Evolutionary conservation across 495 filamentous ascomycete species (phyloP).

Genomic region (Venustampulla echinocandica): DNA sequence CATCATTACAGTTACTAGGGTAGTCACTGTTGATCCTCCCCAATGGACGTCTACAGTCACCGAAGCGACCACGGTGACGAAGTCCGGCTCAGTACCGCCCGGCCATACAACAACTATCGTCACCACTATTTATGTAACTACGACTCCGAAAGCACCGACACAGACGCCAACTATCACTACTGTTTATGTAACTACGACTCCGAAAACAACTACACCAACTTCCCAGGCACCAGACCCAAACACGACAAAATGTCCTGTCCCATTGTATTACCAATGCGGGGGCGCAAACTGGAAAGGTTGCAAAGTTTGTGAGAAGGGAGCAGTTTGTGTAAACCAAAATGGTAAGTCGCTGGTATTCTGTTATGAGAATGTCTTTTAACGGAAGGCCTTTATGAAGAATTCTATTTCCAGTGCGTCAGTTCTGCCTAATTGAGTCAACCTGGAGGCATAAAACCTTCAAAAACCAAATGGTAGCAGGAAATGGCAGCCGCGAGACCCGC

Average conservation of each 20-base stretch:
- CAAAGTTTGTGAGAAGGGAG: not conserved
- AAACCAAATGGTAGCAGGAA: too few relatives aligned
- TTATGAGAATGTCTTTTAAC: too few relatives aligned
- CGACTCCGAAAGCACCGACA: not conserved
- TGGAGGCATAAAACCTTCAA: too few relatives aligned
- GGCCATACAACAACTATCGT: not conserved
- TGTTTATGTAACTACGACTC: not conserved
- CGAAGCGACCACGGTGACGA: not conserved
- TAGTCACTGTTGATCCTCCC: not conserved
- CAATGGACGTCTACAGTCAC: not conserved
- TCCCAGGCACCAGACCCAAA: slow-evolving; percentile 7
- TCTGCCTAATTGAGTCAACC: too few relatives aligned
- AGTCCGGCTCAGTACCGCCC: not conserved
- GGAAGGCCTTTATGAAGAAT: too few relatives aligned
- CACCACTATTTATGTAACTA: not conserved
- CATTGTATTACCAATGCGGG: not conserved
- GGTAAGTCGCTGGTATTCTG: too few relatives aligned
- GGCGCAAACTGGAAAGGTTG: not conserved
- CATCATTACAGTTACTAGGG: not conserved
- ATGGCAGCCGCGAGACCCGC: too few relatives aligned
- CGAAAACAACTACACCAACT: slow-evolving; percentile 38
- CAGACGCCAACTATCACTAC: not conserved
- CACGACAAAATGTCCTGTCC: not conserved
- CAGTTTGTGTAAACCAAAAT: not conserved
- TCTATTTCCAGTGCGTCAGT: too few relatives aligned